A percentile compares a stretch with the other conserved stretches of the same genome.
phyloP scores from a whole-genome alignment of 768 basidiomycete genomes.

The Trichaptum fuscoviolaceum region DNA sequence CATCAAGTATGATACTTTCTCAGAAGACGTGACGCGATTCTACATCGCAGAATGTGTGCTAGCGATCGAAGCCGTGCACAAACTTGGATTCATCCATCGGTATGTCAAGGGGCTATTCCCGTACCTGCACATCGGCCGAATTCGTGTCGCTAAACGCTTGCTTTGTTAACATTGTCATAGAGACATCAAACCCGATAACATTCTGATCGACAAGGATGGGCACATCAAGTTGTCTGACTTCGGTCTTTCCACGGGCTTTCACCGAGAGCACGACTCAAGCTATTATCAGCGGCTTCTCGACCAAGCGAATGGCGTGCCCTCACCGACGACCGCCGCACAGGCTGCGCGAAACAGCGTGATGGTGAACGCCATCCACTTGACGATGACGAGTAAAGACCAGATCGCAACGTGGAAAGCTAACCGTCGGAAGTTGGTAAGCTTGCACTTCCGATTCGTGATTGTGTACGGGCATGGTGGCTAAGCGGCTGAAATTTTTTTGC shows the following conservation, averaged over 20 bases:
- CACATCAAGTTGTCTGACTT: slow-evolving; percentile 99
- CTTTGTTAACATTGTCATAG: slow-evolving; percentile 34
- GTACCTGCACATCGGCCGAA: background rate
- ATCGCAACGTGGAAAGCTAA: slow-evolving; percentile 99
- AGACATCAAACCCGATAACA: slow-evolving; percentile 99
- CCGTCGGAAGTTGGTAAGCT: slow-evolving; percentile 79
- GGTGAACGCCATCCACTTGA: slow-evolving; percentile 96
- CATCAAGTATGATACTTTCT: slow-evolving; percentile 99
- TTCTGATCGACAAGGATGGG: slow-evolving; percentile 94
- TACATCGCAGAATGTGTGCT: slow-evolving; percentile 99
- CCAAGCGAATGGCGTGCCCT: slow-evolving; percentile 43
- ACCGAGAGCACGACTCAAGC: slow-evolving; percentile 93
- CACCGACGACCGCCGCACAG: slow-evolving; percentile 32
- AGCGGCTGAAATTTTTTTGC: slow-evolving; percentile 5
- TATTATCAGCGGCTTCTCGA: slow-evolving; percentile 92
- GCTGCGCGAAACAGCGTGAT: slow-evolving; percentile 86
- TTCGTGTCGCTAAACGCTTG: slow-evolving; percentile 4
- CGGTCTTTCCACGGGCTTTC: slow-evolving; percentile 98
- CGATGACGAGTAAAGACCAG: slow-evolving; percentile 88
- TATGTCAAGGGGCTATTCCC: slow-evolving; percentile 29
- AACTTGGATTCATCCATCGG: slow-evolving; percentile 97
- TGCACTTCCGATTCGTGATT: background rate
- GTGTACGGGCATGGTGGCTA: background rate
- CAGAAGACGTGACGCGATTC: slow-evolving; percentile 95
- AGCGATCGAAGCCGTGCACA: slow-evolving; percentile 96